Percentiles rank a stretch among this genome's conserved stretches.
Evolutionary conservation across 2,329 filamentous ascomycete species (phyloP).

Genomic region (Reticulascus tulasneorum): DNA sequence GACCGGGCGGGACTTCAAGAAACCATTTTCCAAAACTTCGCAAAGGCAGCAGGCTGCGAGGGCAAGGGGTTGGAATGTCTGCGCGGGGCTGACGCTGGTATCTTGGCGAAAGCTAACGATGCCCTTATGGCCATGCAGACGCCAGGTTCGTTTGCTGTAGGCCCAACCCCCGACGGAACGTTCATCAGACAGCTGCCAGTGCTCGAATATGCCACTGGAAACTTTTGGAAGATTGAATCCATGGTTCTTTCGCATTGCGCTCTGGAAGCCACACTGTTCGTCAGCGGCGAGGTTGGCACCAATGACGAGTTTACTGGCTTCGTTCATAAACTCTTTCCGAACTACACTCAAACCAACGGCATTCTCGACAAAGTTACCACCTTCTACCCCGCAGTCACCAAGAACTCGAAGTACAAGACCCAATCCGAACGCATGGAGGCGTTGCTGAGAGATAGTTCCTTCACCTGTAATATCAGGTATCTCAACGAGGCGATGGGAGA

Average conservation of each 20-base stretch:
- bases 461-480: slow-evolving; percentile 32
- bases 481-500: slow-evolving; percentile 31
- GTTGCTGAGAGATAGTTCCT: slow-evolving; percentile 28
- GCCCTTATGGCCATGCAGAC: slow-evolving; percentile 19
- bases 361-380: slow-evolving; percentile 21
- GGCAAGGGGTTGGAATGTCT: slow-evolving; percentile 23
- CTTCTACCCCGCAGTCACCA: slow-evolving; percentile 20
- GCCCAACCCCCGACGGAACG: slow-evolving; percentile 26
- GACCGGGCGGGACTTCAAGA: slow-evolving; percentile 25
- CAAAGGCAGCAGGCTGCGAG: slow-evolving; percentile 24
- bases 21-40: slow-evolving; percentile 26
- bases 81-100: slow-evolving; percentile 17
- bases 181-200: slow-evolving; percentile 26
- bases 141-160: slow-evolving; percentile 25
- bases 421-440: slow-evolving; percentile 24
- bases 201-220: slow-evolving; percentile 23
- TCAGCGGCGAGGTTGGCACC: slow-evolving; percentile 21
- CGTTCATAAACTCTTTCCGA: slow-evolving; percentile 25
- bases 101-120: slow-evolving; percentile 22
- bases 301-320: slow-evolving; percentile 28
- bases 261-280: slow-evolving; percentile 25
- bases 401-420: slow-evolving; percentile 18
- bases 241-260: slow-evolving; percentile 26
- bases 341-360: slow-evolving; percentile 23
- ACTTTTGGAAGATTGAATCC: slow-evolving; percentile 22